Conservation (phyloP, 177 flowering plant genomes). For the Vitis hybrid region DNA sequence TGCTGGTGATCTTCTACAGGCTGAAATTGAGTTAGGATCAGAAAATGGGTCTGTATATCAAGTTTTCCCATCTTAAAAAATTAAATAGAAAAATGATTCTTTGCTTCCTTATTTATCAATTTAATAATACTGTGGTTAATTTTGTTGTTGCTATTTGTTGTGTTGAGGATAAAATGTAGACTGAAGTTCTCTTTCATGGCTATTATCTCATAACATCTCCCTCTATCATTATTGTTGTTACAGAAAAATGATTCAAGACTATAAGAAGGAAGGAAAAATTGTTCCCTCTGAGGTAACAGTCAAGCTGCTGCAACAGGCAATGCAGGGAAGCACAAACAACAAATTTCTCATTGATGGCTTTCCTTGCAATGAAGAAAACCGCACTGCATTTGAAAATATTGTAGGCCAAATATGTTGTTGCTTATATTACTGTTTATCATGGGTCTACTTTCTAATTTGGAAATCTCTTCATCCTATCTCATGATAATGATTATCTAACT, state of each 20-base stretch:
- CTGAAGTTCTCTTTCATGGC: neutral
- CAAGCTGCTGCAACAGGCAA: slow-evolving; percentile 42
- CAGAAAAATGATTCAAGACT: slow-evolving; percentile 10
- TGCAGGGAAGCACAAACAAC: slow-evolving; percentile 34
- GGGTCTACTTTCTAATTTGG: neutral
- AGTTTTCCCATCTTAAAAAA: neutral
- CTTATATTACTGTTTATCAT: neutral
- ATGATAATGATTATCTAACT: neutral
- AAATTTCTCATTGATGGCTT: slow-evolving; percentile 54
- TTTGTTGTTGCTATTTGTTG: neutral
- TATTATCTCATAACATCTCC: neutral
- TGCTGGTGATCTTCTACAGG: slow-evolving; percentile 64
- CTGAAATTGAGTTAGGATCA: slow-evolving; percentile 46
- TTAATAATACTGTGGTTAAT: neutral
- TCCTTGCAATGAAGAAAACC: slow-evolving; percentile 45
- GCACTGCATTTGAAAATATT: slow-evolving; percentile 21
- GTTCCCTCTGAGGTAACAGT: slow-evolving; percentile 50
- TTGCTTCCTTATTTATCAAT: neutral
- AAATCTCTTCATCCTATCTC: neutral
- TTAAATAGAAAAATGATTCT: neutral
- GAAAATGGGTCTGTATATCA: slow-evolving; percentile 32
- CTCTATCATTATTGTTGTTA: neutral
- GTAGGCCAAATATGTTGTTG: slow-evolving; percentile 13
- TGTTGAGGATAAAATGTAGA: neutral
- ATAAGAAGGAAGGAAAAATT: slow-evolving; percentile 42